A percentile compares a stretch with the other conserved stretches of the same genome.
phyloP scores from a whole-genome alignment of 2,329 filamentous ascomycete genomes.

The Penicillium sp. region DNA sequence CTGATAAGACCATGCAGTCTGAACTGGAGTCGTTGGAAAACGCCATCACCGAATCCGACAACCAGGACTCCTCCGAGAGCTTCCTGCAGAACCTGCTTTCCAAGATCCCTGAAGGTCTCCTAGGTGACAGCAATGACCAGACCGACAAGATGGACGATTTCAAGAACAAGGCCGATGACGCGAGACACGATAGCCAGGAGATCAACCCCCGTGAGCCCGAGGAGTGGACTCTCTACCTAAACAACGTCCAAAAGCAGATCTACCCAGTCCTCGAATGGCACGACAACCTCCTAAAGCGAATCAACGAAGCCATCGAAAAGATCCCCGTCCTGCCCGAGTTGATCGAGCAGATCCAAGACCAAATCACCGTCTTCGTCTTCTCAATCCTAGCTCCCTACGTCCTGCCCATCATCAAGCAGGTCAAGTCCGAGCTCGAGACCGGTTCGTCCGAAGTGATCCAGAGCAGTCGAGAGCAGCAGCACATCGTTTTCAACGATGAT shows the following conservation, averaged over 20 bases:
- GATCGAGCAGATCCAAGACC: conserved; percentile 82
- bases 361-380: conserved; percentile 87
- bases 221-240: conserved; percentile 76
- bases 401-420: conserved; percentile 79
- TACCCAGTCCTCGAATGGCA: conserved; percentile 91
- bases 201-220: conserved; percentile 80
- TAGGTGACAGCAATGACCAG: conserved; percentile 66
- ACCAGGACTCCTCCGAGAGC: conserved; percentile 67
- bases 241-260: conserved; percentile 73
- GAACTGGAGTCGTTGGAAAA: conserved; percentile 87
- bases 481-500: conserved; percentile 83
- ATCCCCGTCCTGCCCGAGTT: conserved; percentile 84
- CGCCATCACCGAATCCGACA: conserved; percentile 66
- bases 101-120: conserved; percentile 78
- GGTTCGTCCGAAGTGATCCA: conserved; percentile 86
- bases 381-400: conserved; percentile 87
- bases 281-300: conserved; percentile 79
- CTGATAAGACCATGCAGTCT: conserved; percentile 87
- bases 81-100: conserved; percentile 76
- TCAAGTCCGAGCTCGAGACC: conserved; percentile 82
- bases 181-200: conserved; percentile 72
- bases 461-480: conserved; percentile 79
- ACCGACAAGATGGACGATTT: conserved; percentile 76
- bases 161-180: conserved; percentile 70
- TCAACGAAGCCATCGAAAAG: conserved; percentile 76